These are phyloP conservation scores for Aspergillus taichungensis DNA, from an alignment of 495 filamentous ascomycete genomes.

Conservation along the genomic window DNA sequence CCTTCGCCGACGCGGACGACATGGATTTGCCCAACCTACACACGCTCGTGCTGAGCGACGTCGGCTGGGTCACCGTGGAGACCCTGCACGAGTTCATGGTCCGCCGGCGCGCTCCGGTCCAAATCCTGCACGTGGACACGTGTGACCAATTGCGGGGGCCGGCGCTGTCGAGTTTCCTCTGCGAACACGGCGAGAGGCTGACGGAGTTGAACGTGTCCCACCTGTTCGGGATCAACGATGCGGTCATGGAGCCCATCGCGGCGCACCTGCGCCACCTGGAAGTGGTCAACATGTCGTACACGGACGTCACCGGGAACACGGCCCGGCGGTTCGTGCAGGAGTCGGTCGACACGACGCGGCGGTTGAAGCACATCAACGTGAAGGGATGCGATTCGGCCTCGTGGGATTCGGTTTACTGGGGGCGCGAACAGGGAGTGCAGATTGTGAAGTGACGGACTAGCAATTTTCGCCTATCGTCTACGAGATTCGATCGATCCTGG, in stretches of 20 bases:
- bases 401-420: constrained; percentile 31
- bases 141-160: constrained; percentile 14
- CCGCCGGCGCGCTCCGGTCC: constrained; percentile 16
- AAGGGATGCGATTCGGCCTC: constrained; percentile 27
- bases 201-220: constrained; percentile 23
- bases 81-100: constrained; percentile 13
- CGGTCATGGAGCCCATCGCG: constrained; percentile 5
- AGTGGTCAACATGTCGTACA: constrained; percentile 26
- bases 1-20: constrained; percentile 3
- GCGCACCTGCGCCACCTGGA: constrained; percentile 17
- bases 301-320: constrained; percentile 26
- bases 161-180: constrained; percentile 1
- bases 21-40: constrained; percentile 20
- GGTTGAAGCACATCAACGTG: constrained; percentile 8
- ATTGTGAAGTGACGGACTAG: constrained; percentile 15
- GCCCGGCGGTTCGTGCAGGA: neutral
- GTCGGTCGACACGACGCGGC: too few species aligned
- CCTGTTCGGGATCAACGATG: constrained; percentile 17
- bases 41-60: constrained; percentile 24
- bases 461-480: neutral
- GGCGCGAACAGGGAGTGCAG: constrained; percentile 22
- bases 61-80: constrained; percentile 12
- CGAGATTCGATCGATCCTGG: neutral
- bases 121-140: constrained; percentile 20
- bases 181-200: constrained; percentile 11